Evolutionary conservation across 768 basidiomycete species (phyloP), one percentile per base, ranked within the genome.

Genomic region (Rhizopogon vulgaris): DNA sequence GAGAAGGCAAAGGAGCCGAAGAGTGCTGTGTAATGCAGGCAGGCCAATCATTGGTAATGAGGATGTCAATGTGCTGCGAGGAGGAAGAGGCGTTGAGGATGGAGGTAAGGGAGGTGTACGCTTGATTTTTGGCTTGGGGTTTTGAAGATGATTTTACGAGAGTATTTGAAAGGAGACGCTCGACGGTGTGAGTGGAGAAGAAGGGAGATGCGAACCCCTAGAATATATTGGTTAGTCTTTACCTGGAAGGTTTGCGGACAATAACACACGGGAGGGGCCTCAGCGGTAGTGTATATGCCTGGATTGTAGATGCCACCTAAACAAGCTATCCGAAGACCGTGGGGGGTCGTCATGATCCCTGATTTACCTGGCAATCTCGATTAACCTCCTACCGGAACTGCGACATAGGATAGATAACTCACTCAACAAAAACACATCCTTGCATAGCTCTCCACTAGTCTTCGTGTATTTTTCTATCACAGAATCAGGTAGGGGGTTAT

Each of bases 371-470:
- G 38, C 30, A n/a, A 37, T 22, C 22, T 49, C 15, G 46, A 51
- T 61, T 51, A 56, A 49, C 28, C 14, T 38, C 39, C 41, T 27
- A 11, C 28, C 18, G 39, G 11, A 12, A 27, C 15, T 9, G 28
- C 18, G 42, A 37, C 15, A 24, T 45, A 40, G 32, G 30, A 2
- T 1, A 15, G 18, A 38, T 22, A 12, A 74, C 90, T 65, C 57
- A 94, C 94, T 89, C 47, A 97, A 72, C 22, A 94, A 77, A 59
- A 90, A 90, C 7, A 98, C 79, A 61, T 93, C 91, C 56, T 80
- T 78, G 63, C 83, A 85, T 24, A 98, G 62, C 62, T 94, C 85
- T 37, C 90, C 91, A 2, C 84, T 83, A 2, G 84, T 85, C 65
- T 80, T 78, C 17, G 81, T 77, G 62, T 90, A 86, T 64, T 83